Conservation (phyloP, 2,329 filamentous ascomycete species). For the Cryphonectria radicalis region DNA sequence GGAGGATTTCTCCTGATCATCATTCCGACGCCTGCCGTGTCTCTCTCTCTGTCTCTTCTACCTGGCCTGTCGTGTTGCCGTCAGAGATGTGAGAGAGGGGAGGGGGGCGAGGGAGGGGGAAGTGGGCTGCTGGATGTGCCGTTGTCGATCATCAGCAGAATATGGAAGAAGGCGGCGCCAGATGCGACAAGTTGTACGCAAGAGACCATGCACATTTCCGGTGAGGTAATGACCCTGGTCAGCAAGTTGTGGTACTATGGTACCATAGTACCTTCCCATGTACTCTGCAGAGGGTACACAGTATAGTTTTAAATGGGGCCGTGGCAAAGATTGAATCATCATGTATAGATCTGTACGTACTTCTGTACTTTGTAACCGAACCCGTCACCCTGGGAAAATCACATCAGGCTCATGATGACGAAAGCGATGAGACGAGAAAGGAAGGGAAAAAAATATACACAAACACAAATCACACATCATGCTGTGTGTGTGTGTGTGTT, state of each 20-base stretch:
- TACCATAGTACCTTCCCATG: no score
- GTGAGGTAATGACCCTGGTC: not conserved
- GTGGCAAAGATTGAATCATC: not conserved
- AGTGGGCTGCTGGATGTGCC: not conserved
- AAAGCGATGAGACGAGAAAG: not conserved
- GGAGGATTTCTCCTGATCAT: slow-evolving; percentile 6
- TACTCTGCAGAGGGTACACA: not conserved
- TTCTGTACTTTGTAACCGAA: no score
- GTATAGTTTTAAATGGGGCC: not conserved
- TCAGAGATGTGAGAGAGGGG: not conserved
- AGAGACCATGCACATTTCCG: not conserved
- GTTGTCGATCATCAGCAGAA: slow-evolving; percentile 8
- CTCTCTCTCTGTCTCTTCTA: not conserved
- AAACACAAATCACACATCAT: not conserved
- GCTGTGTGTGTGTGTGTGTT: not conserved
- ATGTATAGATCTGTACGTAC: not conserved
- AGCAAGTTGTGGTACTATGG: not conserved
- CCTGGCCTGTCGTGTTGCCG: not conserved
- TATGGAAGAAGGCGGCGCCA: slow-evolving; percentile 1
- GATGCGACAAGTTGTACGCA: not conserved
- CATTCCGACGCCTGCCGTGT: not conserved
- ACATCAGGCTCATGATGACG: not conserved
- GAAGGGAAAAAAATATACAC: not conserved
- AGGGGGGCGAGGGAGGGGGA: not conserved
- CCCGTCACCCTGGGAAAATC: no score